phyloP scores from a whole-genome alignment of 129 eudicot species.

The Chrysanthemum lavandulifolium region DNA sequence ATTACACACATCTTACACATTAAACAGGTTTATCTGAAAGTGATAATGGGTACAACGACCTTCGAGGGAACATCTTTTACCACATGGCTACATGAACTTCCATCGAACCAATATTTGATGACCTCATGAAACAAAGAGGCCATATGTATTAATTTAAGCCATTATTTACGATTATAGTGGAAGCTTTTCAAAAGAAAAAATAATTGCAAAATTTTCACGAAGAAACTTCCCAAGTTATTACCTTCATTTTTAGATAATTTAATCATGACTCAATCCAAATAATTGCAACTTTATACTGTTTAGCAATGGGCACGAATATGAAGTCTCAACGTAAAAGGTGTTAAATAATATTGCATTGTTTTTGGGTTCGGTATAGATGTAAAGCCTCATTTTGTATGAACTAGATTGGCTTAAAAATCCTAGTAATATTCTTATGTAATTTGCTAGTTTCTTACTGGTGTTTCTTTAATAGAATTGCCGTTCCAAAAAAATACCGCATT shows the following conservation, averaged over 20 bases:
- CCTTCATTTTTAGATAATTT: slow-evolving; percentile 21
- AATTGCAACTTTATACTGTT: slow-evolving; percentile 16
- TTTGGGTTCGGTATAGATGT: too few species aligned
- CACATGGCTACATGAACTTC: slow-evolving; percentile 29
- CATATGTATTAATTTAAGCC: slow-evolving; percentile 23
- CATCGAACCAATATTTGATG: slow-evolving; percentile 19
- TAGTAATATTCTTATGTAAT: too few species aligned
- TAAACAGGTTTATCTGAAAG: too few species aligned
- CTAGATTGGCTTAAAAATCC: too few species aligned
- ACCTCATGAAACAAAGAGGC: slow-evolving; percentile 23
- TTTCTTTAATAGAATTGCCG: too few species aligned
- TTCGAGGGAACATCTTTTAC: slow-evolving; percentile 3
- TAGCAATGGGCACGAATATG: background rate
- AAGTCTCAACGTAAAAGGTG: background rate
- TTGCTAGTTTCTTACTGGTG: too few species aligned
- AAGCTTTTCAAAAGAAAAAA: slow-evolving; percentile 27
- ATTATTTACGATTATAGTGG: slow-evolving; percentile 27
- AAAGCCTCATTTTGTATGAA: too few species aligned
- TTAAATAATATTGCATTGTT: too few species aligned
- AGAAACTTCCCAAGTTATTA: slow-evolving; percentile 30
- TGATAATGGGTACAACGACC: background rate
- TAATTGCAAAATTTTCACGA: slow-evolving; percentile 13
- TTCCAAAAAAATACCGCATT: too few species aligned
- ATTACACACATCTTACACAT: too few species aligned
- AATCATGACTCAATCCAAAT: slow-evolving; percentile 13